phyloP scores from a whole-genome alignment of 1,284 basidiomycete species.

The Trichosporon sp. region DNA sequence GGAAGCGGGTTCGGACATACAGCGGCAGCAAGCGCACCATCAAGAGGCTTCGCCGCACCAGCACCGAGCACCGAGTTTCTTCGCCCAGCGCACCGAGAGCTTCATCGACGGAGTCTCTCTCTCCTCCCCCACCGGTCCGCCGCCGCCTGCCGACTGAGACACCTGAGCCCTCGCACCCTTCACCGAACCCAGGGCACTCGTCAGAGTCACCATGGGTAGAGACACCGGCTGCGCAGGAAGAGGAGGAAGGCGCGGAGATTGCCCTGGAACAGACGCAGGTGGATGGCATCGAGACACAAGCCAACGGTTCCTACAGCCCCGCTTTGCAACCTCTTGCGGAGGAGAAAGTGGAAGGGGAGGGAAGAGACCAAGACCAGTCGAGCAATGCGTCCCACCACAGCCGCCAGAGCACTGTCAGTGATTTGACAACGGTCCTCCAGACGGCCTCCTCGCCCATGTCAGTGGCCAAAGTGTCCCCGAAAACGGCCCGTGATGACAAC shows the following conservation, averaged over 20 bases:
- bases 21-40: background rate
- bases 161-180: background rate
- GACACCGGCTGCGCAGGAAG: background rate
- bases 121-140: background rate
- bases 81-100: background rate
- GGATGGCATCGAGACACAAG: background rate
- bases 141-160: background rate
- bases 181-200: background rate
- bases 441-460: background rate
- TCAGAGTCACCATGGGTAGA: background rate
- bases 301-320: background rate
- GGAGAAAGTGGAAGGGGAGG: background rate
- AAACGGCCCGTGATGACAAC: background rate
- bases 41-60: background rate
- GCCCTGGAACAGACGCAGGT: background rate
- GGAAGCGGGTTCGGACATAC: background rate
- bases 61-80: background rate
- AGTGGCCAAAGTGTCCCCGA: background rate
- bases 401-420: background rate
- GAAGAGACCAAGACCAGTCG: background rate
- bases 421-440: background rate
- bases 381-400: background rate
- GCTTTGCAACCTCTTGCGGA: background rate
- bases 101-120: background rate
- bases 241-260: background rate